These are phyloP conservation scores for Entonaema liquescens DNA, from an alignment of 495 filamentous ascomycete genomes.

Conservation along the genomic window DNA sequence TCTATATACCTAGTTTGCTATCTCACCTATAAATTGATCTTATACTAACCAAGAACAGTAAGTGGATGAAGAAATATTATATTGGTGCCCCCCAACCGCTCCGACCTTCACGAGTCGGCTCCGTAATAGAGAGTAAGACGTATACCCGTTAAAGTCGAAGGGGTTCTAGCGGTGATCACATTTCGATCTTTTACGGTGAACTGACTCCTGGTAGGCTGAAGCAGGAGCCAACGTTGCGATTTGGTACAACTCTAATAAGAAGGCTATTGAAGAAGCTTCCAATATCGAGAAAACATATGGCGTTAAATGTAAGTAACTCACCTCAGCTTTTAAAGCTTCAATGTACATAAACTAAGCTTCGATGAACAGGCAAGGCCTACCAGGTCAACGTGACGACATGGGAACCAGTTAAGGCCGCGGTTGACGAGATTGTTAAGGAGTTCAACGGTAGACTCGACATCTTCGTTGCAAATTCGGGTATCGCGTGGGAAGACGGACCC, in stretches of 20 bases:
- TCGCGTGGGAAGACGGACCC: constrained; percentile 74
- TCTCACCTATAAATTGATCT: not conserved
- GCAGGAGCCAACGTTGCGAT: constrained; percentile 88
- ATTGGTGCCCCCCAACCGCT: not conserved
- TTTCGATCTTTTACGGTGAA: not conserved
- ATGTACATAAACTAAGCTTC: constrained; percentile 11
- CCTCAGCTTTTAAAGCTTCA: not conserved
- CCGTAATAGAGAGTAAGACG: not conserved
- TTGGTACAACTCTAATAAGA: constrained; percentile 84
- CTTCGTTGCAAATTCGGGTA: constrained; percentile 83
- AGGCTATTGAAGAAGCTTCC: constrained; percentile 72
- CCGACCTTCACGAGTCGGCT: not conserved
- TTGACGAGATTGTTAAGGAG: constrained; percentile 68
- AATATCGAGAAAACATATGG: constrained; percentile 78
- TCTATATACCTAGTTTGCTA: not conserved
- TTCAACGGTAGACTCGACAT: constrained; percentile 80
- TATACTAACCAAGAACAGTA: constrained; percentile 29
- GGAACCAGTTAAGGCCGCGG: constrained; percentile 63
- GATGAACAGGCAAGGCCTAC: constrained; percentile 73
- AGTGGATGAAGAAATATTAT: constrained; percentile 13
- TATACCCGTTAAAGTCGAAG: not conserved
- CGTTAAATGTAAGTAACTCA: constrained; percentile 71
- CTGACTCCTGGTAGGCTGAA: constrained; percentile 62
- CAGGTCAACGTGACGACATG: constrained; percentile 71
- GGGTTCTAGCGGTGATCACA: not conserved